Evolutionary conservation across 805 yeast species (phyloP).

Genomic region (Starmerella stellata): DNA sequence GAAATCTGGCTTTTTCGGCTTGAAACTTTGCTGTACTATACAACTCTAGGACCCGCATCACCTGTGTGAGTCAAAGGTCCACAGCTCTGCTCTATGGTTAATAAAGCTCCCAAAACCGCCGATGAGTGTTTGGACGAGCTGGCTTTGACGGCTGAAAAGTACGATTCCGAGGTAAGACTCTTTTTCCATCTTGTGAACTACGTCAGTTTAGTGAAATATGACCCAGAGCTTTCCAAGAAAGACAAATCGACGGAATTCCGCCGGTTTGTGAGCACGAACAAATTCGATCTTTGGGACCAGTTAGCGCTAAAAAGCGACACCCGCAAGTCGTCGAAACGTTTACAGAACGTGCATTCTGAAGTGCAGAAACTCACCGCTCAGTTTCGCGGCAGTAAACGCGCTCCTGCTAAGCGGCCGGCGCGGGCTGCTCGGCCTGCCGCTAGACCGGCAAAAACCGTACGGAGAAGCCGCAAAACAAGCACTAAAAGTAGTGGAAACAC

Average conservation of each 20-base stretch:
- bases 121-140: conserved; percentile 7
- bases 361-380: conserved; percentile 4
- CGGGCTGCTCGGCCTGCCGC: not conserved
- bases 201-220: conserved; percentile 25
- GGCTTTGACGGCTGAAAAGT: conserved; percentile 17
- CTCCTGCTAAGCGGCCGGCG: not conserved
- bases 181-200: conserved; percentile 26
- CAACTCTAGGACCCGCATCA: not conserved
- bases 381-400: not conserved
- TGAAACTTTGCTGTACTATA: conserved; percentile 1
- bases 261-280: conserved; percentile 18
- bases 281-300: conserved; percentile 25
- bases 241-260: conserved; percentile 23
- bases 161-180: conserved; percentile 24
- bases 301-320: conserved; percentile 9
- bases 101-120: not conserved
- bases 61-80: conserved; percentile 1
- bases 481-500: not conserved
- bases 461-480: not conserved
- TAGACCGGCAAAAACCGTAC: not conserved
- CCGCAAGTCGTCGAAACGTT: conserved; percentile 12
- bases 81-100: conserved; percentile 2
- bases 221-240: conserved; percentile 22
- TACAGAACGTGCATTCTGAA: conserved; percentile 4
- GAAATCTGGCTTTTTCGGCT: not conserved